Base-by-base conservation (phyloP, 768 basidiomycete genomes). In the Boletus patriciae region DNA sequence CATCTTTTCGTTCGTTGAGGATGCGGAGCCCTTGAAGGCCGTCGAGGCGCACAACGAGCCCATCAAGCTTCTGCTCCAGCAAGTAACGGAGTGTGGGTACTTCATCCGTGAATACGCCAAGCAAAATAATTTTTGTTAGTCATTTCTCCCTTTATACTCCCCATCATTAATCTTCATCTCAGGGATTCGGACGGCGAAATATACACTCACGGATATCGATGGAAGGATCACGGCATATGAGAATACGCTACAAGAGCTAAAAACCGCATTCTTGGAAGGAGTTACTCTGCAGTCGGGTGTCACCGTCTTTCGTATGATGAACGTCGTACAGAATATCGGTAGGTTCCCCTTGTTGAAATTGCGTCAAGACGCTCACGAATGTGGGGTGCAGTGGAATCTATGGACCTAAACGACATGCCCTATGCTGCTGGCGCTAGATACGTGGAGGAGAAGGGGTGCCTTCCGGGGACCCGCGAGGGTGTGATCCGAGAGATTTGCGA, bases 291-390 rank as follows among this genome's bases (percentile, higher is more conserved):
- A 25, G 25, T 25, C 25, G 3, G 25, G 25, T 2, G 25, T 25
- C 25, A 61, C 37, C n/a, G 60, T 62, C 16, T 50, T 57, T 50
- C 50, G 60, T 16, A 48, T 57, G 46, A 61, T 62, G 54, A 53
- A 49, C n/a, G 27, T 21, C 12, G 44, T 58, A 1, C 42, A 54
- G 25, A 13, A 13, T 23, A 55, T 45, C 11, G 42, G 60, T 62
- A 34, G n/a, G 45, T n/a, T 13, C 16, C 13, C 4, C 10, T 37
- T 23, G 21, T 47, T 34, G 21, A 33, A 21, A 31, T 47, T n/a
- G n/a, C 9, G 21, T 21, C 2, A 12, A 38, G 41, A 29, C 1
- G 19, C 13, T 43, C 23, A 61, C n/a, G 4, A 0, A 27, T 18
- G 19, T n/a, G 4, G 23, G 3, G 11, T 15, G 21, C 16, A 62